These are phyloP conservation scores for Phoenix roebelenii DNA, from an alignment of 176 grass and related monocot genomes.

Conservation along the genomic window DNA sequence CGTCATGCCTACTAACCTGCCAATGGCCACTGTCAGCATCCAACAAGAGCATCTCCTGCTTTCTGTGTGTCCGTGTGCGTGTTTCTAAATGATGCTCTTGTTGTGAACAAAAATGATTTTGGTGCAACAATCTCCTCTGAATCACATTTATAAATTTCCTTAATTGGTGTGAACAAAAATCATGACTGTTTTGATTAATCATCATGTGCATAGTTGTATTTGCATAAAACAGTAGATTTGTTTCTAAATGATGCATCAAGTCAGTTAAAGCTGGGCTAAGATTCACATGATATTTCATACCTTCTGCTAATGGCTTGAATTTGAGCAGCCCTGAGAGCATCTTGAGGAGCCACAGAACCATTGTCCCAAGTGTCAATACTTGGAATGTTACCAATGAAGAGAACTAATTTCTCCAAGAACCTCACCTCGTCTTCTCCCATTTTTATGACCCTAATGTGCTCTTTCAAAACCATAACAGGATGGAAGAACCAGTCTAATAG, in stretches of 20 bases:
- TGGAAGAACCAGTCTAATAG: slow-evolving; percentile 87
- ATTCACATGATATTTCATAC: slow-evolving; percentile 14
- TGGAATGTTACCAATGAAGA: slow-evolving; percentile 38
- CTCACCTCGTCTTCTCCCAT: slow-evolving; percentile 56
- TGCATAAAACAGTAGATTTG: too few relatives aligned
- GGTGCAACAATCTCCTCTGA: too few relatives aligned
- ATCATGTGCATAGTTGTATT: too few relatives aligned
- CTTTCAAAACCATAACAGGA: slow-evolving; percentile 66
- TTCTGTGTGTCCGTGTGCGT: too few relatives aligned
- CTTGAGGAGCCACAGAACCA: slow-evolving; percentile 29
- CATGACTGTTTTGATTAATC: too few relatives aligned
- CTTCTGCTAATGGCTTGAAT: slow-evolving; percentile 92
- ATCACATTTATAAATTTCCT: too few relatives aligned
- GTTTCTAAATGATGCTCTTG: too few relatives aligned
- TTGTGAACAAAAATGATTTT: too few relatives aligned
- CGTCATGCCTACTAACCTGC: slow-evolving; percentile 67
- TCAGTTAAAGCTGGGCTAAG: background rate
- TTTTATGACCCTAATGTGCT: slow-evolving; percentile 58
- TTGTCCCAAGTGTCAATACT: slow-evolving; percentile 28
- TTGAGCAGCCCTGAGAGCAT: slow-evolving; percentile 53
- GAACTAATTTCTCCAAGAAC: slow-evolving; percentile 51
- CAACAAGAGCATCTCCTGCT: too few relatives aligned
- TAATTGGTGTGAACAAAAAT: too few relatives aligned
- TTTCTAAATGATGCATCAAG: too few relatives aligned
- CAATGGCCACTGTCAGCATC: slow-evolving; percentile 1